Evolutionary conservation across 2,329 filamentous ascomycete genomes (phyloP).

Genomic region (Ophiostoma himal-ulmi): DNA sequence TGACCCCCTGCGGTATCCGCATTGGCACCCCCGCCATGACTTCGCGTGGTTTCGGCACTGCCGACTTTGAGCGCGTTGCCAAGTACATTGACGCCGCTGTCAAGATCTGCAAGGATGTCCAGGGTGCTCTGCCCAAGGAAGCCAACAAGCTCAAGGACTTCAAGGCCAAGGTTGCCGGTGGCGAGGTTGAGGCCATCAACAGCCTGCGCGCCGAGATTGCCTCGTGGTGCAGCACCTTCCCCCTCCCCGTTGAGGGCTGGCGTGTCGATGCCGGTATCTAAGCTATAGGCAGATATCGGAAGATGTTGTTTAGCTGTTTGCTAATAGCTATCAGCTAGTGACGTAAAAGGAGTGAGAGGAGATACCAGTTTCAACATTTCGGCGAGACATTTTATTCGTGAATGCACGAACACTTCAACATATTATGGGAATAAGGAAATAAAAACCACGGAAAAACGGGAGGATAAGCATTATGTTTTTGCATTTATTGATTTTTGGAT

Average conservation of each 20-base stretch:
- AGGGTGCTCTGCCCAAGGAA: slow-evolving; percentile 81
- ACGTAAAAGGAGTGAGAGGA: neutral
- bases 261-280: slow-evolving; percentile 34
- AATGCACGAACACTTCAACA: slow-evolving; percentile 5
- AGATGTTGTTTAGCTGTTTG: neutral
- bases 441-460: slow-evolving; percentile 6
- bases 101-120: slow-evolving; percentile 84
- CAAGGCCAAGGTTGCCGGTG: slow-evolving; percentile 80
- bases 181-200: slow-evolving; percentile 75
- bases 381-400: slow-evolving; percentile 5
- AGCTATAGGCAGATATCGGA: neutral
- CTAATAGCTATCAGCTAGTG: neutral
- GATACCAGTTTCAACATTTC: slow-evolving; percentile 16
- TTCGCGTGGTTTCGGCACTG: slow-evolving; percentile 82
- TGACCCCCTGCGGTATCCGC: slow-evolving; percentile 89
- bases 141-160: slow-evolving; percentile 99
- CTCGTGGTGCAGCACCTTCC: slow-evolving; percentile 81
- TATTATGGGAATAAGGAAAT: slow-evolving; percentile 11
- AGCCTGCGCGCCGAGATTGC: slow-evolving; percentile 84
- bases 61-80: slow-evolving; percentile 87
- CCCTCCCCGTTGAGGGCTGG: slow-evolving; percentile 78
- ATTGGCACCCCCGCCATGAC: slow-evolving; percentile 98
- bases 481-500: slow-evolving; percentile 6
- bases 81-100: slow-evolving; percentile 83
- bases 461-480: slow-evolving; percentile 6